Conservation (phyloP, 1,284 basidiomycete species). For the Puccinia coronata region DNA sequence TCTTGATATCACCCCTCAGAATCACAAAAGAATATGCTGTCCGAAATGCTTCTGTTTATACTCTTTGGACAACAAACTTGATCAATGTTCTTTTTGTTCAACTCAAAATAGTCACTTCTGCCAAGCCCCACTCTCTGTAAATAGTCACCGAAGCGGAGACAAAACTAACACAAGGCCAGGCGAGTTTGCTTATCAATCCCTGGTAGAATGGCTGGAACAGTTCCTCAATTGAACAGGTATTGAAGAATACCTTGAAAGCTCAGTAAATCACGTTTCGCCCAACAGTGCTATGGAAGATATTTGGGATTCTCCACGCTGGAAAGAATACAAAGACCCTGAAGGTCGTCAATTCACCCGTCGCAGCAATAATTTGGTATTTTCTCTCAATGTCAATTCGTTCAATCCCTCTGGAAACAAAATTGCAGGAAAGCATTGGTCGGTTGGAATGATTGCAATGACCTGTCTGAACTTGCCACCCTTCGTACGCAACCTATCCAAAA, state of each 20-base stretch:
- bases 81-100: not conserved
- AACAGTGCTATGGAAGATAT: constrained; percentile 11
- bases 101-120: not conserved
- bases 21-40: not conserved
- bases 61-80: not conserved
- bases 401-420: constrained; percentile 30
- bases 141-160: not conserved
- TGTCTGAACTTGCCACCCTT: constrained; percentile 35
- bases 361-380: constrained; percentile 17
- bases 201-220: not conserved
- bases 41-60: constrained; percentile 3
- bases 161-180: not conserved
- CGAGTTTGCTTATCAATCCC: constrained; percentile 5
- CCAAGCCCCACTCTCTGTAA: not conserved
- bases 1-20: not conserved
- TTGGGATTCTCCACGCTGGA: constrained; percentile 9
- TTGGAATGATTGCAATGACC: constrained; percentile 14
- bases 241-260: not conserved
- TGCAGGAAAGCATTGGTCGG: constrained; percentile 8
- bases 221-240: not conserved
- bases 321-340: constrained; percentile 12
- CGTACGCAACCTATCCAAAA: not conserved
- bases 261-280: not conserved
- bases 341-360: constrained; percentile 3
- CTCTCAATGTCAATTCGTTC: constrained; percentile 37